phyloP scores from a whole-genome alignment of 305 asterid species.

The Euphrasia arctica region DNA sequence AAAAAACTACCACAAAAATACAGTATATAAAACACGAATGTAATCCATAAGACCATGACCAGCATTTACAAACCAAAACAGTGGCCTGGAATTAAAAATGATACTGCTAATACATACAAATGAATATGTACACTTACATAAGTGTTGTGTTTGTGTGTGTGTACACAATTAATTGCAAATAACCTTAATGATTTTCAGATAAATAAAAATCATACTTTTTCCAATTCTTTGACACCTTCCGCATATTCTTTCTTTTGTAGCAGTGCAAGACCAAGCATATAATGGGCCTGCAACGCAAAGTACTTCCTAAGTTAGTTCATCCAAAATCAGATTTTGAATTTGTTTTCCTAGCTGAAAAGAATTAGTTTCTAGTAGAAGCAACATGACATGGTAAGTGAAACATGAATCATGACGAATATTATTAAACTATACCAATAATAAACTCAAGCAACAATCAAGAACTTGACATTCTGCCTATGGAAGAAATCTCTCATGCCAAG shows the following conservation, averaged over 20 bases:
- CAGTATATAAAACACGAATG: not conserved
- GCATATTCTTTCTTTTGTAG: slow-evolving; percentile 60
- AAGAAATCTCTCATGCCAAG: not conserved
- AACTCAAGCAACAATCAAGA: not conserved
- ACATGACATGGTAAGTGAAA: slow-evolving; percentile 4
- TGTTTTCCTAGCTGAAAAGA: not conserved
- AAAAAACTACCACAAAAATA: not conserved
- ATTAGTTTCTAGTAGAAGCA: not conserved
- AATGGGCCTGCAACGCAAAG: slow-evolving; percentile 65
- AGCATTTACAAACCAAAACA: too few relatives aligned
- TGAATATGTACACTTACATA: not conserved
- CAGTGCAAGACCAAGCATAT: slow-evolving; percentile 93
- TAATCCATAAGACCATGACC: too few relatives aligned
- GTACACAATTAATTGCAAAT: not conserved
- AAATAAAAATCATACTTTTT: slow-evolving; percentile 47
- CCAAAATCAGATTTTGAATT: slow-evolving; percentile 5
- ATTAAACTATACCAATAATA: not conserved
- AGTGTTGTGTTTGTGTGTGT: not conserved
- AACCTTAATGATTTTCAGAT: slow-evolving; percentile 8
- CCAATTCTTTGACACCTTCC: slow-evolving; percentile 82
- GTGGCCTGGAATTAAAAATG: too few relatives aligned
- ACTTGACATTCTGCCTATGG: not conserved
- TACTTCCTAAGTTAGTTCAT: slow-evolving; percentile 22
- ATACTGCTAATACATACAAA: not conserved
- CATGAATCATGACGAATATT: not conserved